Base-by-base conservation (phyloP, 1,284 basidiomycete genomes). In the Papiliotrema nemorosa region DNA sequence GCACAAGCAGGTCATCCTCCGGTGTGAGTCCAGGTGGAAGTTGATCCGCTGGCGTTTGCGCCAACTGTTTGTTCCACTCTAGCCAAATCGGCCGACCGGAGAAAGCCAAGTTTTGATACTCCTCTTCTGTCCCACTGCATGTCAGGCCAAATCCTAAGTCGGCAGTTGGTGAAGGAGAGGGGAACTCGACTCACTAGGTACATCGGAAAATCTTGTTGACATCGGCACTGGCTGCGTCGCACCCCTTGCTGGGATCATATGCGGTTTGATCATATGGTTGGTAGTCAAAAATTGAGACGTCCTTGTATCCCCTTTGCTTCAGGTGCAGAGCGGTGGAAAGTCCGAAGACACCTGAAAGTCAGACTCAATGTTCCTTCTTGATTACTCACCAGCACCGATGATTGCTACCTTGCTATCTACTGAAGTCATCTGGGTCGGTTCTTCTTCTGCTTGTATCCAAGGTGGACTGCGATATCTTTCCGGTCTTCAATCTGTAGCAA, bases 151-250 rank as follows among this genome's bases (percentile, higher is more conserved):
- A 29, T 26, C 24, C 14, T 31, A 14, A 31, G 29, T 7, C 7
- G 14, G 29, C 7, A 31, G 9, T 31, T 31, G 29, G 29, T 7
- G 9, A 31, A 31, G 29, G n/a, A 16, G 31, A 16, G 31, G 35
- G 35, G 35, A 16, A 10, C 31, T 16, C 2, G 24, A 54, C 55
- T 43, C 22, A 59, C 60, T 63, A 63, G 16, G 52, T 46, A 21
- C 57, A 54, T 13, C 62, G 52, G 27, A 55, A 61, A 34, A 63
- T 47, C 43, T 63, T 63, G 55, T 63, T 63, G 16, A 59, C 49
- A 52, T 63, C 62, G 5, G 62, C 54, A 20, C 52, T 55, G 1
- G 62, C 62, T 3, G 48, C 53, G 35, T 63, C 62, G 49, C 62
- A 63, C 18, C 61, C 58, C 22, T 55, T 18, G 6, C 31, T 35